Evolutionary conservation across 306 rosid species (phyloP).

Genomic region (Gastrolobium bilobum): DNA sequence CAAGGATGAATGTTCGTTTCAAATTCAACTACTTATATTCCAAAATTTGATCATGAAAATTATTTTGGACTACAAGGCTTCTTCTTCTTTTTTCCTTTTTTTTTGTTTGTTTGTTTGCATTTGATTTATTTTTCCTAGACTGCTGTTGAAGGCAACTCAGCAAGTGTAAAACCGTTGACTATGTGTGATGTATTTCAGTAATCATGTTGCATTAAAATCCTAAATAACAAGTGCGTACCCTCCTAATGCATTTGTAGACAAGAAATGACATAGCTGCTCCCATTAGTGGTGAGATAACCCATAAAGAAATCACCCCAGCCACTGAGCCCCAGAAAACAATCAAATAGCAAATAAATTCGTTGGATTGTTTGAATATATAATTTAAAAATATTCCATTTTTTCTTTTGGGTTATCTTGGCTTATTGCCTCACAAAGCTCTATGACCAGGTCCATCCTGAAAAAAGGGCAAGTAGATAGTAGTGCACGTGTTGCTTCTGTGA

Average conservation of each 20-base stretch:
- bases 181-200: neutral
- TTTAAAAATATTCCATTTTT: conserved; percentile 10
- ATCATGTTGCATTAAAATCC: conserved; percentile 10
- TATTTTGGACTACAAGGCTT: neutral
- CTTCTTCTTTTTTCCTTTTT: no score
- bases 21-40: neutral
- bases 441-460: neutral
- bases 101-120: neutral
- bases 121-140: neutral
- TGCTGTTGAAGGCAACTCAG: neutral
- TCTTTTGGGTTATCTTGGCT: neutral
- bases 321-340: conserved; percentile 84
- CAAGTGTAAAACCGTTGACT: neutral
- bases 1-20: neutral
- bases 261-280: conserved; percentile 93
- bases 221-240: conserved; percentile 63
- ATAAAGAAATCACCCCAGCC: conserved; percentile 89
- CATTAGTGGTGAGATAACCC: conserved; percentile 90
- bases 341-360: conserved; percentile 22
- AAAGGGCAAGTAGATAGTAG: no score
- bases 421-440: neutral
- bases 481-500: neutral
- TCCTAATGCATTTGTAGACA: conserved; percentile 92
- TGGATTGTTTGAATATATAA: conserved; percentile 18
- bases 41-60: conserved; percentile 9